phyloP scores from a whole-genome alignment of 140 eudicot genomes.

The Erigeron philadelphicus region DNA sequence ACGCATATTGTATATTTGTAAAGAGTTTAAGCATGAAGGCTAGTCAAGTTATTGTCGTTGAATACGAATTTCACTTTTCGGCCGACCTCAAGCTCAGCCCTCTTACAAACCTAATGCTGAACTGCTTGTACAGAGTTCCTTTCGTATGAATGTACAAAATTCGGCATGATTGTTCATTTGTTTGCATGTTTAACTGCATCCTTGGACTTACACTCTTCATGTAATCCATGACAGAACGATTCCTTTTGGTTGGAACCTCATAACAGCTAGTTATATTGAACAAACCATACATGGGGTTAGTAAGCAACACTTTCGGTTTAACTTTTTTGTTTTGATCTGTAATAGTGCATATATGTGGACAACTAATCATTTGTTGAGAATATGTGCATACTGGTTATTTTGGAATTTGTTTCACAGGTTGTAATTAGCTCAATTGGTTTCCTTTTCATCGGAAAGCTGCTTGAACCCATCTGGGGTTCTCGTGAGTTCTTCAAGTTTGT shows the following conservation, averaged over 20 bases:
- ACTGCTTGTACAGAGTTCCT: no score
- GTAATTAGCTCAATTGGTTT: slow-evolving; percentile 57
- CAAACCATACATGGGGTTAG: slow-evolving; percentile 57
- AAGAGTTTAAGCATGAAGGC: no score
- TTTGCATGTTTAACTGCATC: background rate
- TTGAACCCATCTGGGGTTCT: slow-evolving; percentile 87
- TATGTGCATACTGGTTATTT: background rate
- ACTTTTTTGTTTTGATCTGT: background rate
- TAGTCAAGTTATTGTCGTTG: no score
- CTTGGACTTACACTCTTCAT: background rate
- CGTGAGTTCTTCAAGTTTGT: slow-evolving; percentile 74
- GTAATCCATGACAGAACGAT: slow-evolving; percentile 53
- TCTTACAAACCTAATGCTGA: no score
- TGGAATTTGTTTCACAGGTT: slow-evolving; percentile 40
- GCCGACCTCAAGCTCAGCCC: no score
- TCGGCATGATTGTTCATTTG: no score
- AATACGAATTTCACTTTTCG: no score
- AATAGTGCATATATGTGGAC: background rate
- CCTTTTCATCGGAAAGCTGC: slow-evolving; percentile 70
- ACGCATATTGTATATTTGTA: no score
- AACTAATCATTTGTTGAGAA: background rate
- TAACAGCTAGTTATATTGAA: slow-evolving; percentile 76
- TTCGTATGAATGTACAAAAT: no score
- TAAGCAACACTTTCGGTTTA: slow-evolving; percentile 27
- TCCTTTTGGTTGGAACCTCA: slow-evolving; percentile 85